Evolutionary conservation across 306 rosid species (phyloP).

Genomic region (Cucurbita maxima): DNA sequence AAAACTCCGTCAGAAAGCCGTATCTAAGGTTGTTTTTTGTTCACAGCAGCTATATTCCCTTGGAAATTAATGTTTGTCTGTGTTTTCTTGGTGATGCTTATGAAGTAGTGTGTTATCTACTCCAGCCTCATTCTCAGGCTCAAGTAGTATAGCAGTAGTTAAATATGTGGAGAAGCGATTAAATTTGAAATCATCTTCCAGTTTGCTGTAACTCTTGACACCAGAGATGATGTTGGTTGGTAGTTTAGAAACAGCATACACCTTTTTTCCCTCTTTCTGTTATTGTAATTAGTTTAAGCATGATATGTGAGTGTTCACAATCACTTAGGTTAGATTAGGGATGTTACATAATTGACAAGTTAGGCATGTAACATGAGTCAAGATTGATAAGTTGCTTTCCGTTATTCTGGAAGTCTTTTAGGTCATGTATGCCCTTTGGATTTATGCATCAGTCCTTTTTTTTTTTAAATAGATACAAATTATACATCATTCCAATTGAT

Average conservation of each 20-base stretch:
- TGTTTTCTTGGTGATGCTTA: background rate
- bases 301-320: background rate
- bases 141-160: background rate
- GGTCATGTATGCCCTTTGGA: background rate
- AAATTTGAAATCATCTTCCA: background rate
- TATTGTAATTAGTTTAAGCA: background rate
- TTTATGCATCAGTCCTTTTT: background rate
- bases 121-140: background rate
- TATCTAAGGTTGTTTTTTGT: slow-evolving; percentile 54
- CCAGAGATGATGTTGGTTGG: background rate
- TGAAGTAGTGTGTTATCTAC: background rate
- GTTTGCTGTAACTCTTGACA: background rate
- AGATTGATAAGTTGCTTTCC: background rate
- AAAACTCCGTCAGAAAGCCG: slow-evolving; percentile 86
- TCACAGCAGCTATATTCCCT: background rate
- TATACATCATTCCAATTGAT: no score
- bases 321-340: background rate
- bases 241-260: background rate
- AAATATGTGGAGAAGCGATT: background rate
- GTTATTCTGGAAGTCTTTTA: background rate
- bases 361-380: background rate
- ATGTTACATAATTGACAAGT: background rate
- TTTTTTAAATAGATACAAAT: no score
- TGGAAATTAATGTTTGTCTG: background rate
- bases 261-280: background rate